phyloP scores from a whole-genome alignment of 2,329 filamentous ascomycete species.

The Colletotrichum sansevieriae region DNA sequence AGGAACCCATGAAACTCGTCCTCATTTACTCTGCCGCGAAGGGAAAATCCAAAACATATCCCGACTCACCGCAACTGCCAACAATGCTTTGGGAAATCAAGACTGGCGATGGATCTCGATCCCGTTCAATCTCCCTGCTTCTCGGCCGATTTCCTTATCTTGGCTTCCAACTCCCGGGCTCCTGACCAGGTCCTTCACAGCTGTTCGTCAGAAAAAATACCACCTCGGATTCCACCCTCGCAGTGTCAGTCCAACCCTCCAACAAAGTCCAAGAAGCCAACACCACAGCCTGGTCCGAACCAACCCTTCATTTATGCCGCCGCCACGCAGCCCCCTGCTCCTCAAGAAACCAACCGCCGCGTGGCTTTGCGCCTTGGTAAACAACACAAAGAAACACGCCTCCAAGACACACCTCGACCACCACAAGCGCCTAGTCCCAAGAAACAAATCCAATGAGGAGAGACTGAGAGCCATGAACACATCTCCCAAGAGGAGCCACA shows the following conservation, averaged over 20 bases:
- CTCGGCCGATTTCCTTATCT: no score
- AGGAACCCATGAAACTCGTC: slow-evolving; percentile 1
- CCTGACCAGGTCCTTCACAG: background rate
- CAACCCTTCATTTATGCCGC: background rate
- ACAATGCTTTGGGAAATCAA: background rate
- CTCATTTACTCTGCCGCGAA: background rate
- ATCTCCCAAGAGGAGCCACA: no score
- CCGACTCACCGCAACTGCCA: slow-evolving; percentile 10
- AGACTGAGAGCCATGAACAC: slow-evolving; percentile 1
- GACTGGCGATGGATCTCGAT: slow-evolving; percentile 6
- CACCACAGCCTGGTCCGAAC: slow-evolving; percentile 3
- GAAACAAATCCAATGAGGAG: slow-evolving; percentile 1
- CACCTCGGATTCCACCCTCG: slow-evolving; percentile 6
- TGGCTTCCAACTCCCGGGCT: no score
- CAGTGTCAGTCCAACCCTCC: no score
- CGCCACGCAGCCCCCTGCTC: background rate
- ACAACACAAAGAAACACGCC: background rate
- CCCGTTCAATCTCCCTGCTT: background rate
- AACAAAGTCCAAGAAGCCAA: slow-evolving; percentile 2
- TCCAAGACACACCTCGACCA: background rate
- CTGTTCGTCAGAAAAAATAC: background rate
- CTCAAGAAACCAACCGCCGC: slow-evolving; percentile 1
- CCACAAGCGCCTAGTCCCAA: background rate
- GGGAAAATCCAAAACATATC: background rate
- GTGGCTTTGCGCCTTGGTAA: slow-evolving; percentile 27